phyloP scores from a whole-genome alignment of 768 basidiomycete genomes.

The Coprinopsis sp. region DNA sequence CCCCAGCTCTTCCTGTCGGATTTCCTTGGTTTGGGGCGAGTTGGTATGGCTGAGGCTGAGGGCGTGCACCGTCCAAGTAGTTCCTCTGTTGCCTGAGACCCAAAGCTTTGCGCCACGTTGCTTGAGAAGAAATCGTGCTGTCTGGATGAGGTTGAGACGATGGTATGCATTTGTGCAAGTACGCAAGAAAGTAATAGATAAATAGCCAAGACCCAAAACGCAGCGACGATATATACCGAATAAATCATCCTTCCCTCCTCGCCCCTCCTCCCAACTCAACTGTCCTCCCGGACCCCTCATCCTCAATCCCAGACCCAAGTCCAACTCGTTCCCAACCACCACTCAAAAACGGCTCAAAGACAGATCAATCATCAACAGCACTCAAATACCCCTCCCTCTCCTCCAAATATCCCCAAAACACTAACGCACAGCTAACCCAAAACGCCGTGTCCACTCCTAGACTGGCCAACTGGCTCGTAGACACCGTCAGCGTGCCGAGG shows the following conservation, averaged over 20 bases:
- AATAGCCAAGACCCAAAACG: too few species aligned
- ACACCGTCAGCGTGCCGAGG: slow-evolving; percentile 4
- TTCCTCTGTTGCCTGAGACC: too few species aligned
- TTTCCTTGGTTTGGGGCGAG: too few species aligned
- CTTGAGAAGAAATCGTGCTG: too few species aligned
- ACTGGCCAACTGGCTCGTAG: slow-evolving; percentile 1
- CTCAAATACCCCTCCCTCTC: slow-evolving; percentile 55
- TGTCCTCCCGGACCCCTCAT: not conserved
- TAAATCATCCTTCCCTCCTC: not conserved
- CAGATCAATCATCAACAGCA: slow-evolving; percentile 7
- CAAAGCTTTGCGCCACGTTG: too few species aligned
- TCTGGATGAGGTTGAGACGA: too few species aligned
- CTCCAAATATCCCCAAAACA: slow-evolving; percentile 72
- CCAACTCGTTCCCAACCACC: not conserved
- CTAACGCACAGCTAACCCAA: slow-evolving; percentile 70
- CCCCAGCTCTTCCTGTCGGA: too few species aligned
- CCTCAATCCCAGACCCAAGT: not conserved
- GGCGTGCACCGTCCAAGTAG: too few species aligned
- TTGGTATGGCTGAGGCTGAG: too few species aligned
- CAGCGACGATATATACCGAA: too few species aligned
- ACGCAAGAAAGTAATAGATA: too few species aligned
- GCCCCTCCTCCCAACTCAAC: not conserved
- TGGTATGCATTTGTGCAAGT: too few species aligned
- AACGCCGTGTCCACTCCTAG: slow-evolving; percentile 74
- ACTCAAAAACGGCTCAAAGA: not conserved